Evolutionary conservation across 129 eudicot species (phyloP), one percentile per base, ranked within the genome.

Genomic region (Arctium lappa): DNA sequence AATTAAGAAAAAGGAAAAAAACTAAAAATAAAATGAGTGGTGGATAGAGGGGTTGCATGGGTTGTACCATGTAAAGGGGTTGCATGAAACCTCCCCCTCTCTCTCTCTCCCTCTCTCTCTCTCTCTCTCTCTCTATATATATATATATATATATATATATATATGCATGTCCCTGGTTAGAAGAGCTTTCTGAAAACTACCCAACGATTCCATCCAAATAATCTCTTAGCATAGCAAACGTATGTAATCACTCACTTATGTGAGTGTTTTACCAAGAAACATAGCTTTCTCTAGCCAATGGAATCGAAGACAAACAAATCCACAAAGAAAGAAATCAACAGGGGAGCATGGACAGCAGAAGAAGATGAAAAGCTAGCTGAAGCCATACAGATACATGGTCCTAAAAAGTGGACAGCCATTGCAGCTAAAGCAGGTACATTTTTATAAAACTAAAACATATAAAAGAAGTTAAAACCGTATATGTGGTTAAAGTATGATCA

Each of bases 351-450:
- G 88, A 72, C 88, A 72, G 75, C 81, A 15, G 88, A 87, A 81
- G 86, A 87, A 84, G 86, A 87, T 77, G 77, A 79, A 81, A 87
- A 84, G 78, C 86, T 87, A 48, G 88, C 90, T 33, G 85, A 83
- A 80, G 77, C 86, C 9, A 87, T 87, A 65, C 76, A 84, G 74
- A 68, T 53, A 72, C 81, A 84, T 22, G 88, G 86, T 73, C 86
- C 90, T 36, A 84, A 66, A 44, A 84, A 80, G 72, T 84, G 90
- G 90, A 73, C 87, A 36, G 39, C 42, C 48, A 80, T 87, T 36
- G 87, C 87, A 75, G 65, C 83, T 39, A 83, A 87, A 87, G 85
- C 87, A 87, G 90, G 90, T 87, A 76, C 5, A 66, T 8, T 10
- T 8, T 15, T n/a, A 50, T 33, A n/a, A 50, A 80, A 74, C 42